A percentile compares a stretch with the other conserved stretches of the same genome.
phyloP scores from a whole-genome alignment of 1,284 basidiomycete genomes.

The Tylopilus microsporus region DNA sequence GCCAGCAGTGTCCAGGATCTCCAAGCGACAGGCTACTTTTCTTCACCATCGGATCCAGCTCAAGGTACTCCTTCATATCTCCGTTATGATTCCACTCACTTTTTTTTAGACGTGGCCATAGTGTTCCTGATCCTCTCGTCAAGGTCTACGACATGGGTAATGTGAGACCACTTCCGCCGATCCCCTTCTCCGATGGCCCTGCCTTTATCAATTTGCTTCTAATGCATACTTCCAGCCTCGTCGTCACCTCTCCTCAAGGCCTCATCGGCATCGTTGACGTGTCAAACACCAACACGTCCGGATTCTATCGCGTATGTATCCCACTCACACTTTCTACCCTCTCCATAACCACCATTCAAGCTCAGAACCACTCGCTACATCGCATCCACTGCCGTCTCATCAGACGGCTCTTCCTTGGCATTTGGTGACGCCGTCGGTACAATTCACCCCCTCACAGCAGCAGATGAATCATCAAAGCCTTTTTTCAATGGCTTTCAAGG shows the following conservation, averaged over 20 bases:
- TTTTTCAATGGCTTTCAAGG: slow-evolving; percentile 89
- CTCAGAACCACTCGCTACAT: slow-evolving; percentile 70
- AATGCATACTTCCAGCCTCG: slow-evolving; percentile 71
- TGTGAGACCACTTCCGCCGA: slow-evolving; percentile 74
- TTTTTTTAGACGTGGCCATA: slow-evolving; percentile 74
- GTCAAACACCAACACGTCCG: slow-evolving; percentile 59
- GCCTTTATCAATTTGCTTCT: slow-evolving; percentile 85
- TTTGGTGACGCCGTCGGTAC: slow-evolving; percentile 88
- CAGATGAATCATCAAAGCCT: slow-evolving; percentile 55
- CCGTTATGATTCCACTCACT: slow-evolving; percentile 7
- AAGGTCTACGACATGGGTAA: slow-evolving; percentile 89
- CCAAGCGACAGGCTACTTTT: slow-evolving; percentile 69
- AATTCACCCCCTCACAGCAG: slow-evolving; percentile 71
- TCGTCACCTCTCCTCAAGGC: slow-evolving; percentile 80
- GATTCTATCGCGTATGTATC: slow-evolving; percentile 68
- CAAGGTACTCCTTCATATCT: slow-evolving; percentile 49
- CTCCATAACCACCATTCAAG: slow-evolving; percentile 35
- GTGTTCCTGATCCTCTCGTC: slow-evolving; percentile 86
- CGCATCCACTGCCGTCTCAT: slow-evolving; percentile 78
- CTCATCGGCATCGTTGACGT: slow-evolving; percentile 89
- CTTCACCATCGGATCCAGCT: slow-evolving; percentile 84
- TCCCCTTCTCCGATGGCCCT: slow-evolving; percentile 86
- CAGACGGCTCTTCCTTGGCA: slow-evolving; percentile 73
- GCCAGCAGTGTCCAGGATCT: too few species aligned
- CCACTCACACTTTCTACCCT: background rate